phyloP scores from a whole-genome alignment of 2,329 filamentous ascomycete species.

The Ophiosphaerella herpotricha region DNA sequence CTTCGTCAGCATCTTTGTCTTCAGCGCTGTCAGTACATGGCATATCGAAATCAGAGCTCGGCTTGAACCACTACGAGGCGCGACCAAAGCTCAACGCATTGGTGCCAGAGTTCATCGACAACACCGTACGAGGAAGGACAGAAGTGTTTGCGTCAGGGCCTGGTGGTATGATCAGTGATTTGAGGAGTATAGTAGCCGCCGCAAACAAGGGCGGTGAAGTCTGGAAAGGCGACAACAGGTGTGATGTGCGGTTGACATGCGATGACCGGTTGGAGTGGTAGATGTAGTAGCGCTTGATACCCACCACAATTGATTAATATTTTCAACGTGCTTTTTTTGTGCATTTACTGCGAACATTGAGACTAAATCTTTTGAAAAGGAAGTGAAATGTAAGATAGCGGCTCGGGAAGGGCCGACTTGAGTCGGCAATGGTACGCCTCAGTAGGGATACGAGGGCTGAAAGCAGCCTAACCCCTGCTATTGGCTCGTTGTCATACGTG shows the following conservation, averaged over 20 bases:
- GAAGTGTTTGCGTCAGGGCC: slow-evolving; percentile 42
- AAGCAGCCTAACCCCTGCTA: not conserved
- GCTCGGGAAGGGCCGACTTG: too few species aligned
- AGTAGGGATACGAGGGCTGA: not conserved
- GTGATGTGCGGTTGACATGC: slow-evolving; percentile 38
- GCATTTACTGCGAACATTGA: too few species aligned
- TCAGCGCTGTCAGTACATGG: slow-evolving; percentile 34
- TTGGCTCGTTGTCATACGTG: slow-evolving; percentile 2
- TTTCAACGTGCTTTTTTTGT: not conserved
- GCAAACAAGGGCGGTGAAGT: slow-evolving; percentile 38
- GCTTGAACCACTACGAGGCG: slow-evolving; percentile 30
- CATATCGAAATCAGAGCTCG: slow-evolving; percentile 33
- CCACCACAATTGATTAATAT: slow-evolving; percentile 6
- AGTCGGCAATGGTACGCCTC: not conserved
- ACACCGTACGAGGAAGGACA: slow-evolving; percentile 28
- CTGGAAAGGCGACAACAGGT: slow-evolving; percentile 38
- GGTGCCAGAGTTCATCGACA: slow-evolving; percentile 30
- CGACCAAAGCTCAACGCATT: slow-evolving; percentile 24
- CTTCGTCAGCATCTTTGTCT: slow-evolving; percentile 25
- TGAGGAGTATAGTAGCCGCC: slow-evolving; percentile 36
- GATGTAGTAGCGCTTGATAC: slow-evolving; percentile 26
- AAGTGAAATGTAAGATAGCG: too few species aligned
- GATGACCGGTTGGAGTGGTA: slow-evolving; percentile 42
- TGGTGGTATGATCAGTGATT: slow-evolving; percentile 39
- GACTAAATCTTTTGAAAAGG: too few species aligned